Evolutionary conservation across 2,329 filamentous ascomycete species (phyloP).

Genomic region (Furcasterigmium furcatum): DNA sequence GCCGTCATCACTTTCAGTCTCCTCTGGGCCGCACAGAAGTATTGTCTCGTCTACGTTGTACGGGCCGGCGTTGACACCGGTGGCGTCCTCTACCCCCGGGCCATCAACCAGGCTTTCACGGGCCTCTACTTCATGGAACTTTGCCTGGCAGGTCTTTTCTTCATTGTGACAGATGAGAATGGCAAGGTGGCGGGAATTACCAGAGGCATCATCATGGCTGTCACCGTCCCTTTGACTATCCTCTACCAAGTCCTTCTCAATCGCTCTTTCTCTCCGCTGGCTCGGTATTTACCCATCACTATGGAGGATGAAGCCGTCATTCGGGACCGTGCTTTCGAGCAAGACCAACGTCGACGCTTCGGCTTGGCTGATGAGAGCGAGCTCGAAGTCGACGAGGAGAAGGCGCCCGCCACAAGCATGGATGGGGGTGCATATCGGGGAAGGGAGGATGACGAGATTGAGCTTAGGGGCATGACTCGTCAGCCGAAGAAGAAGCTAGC

Average conservation of each 20-base stretch:
- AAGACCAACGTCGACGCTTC: conserved; percentile 69
- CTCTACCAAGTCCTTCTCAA: conserved; percentile 82
- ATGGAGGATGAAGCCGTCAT: conserved; percentile 91
- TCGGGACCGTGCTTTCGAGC: conserved; percentile 85
- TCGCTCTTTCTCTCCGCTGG: conserved; percentile 76
- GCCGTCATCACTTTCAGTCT: conserved; percentile 88
- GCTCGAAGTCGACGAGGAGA: conserved; percentile 39
- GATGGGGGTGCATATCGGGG: conserved; percentile 23
- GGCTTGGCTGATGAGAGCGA: conserved; percentile 54
- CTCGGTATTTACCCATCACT: conserved; percentile 88
- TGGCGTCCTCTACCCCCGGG: conserved; percentile 84
- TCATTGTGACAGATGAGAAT: conserved; percentile 62
- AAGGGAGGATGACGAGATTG: conserved; percentile 24
- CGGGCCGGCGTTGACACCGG: conserved; percentile 89
- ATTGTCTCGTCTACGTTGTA: conserved; percentile 93
- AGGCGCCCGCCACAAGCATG: conserved; percentile 40
- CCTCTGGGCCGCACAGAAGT: conserved; percentile 94
- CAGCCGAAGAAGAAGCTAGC: conserved; percentile 31
- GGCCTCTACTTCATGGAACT: conserved; percentile 95
- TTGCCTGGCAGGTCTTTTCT: conserved; percentile 85
- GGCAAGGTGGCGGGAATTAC: conserved; percentile 33
- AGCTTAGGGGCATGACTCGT: conserved; percentile 23
- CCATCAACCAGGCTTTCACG: conserved; percentile 93
- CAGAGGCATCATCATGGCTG: conserved; percentile 75
- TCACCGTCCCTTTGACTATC: conserved; percentile 66